Evolutionary conservation across 2,329 filamentous ascomycete genomes (phyloP).

Genomic region (Neocucurbitaria cava): DNA sequence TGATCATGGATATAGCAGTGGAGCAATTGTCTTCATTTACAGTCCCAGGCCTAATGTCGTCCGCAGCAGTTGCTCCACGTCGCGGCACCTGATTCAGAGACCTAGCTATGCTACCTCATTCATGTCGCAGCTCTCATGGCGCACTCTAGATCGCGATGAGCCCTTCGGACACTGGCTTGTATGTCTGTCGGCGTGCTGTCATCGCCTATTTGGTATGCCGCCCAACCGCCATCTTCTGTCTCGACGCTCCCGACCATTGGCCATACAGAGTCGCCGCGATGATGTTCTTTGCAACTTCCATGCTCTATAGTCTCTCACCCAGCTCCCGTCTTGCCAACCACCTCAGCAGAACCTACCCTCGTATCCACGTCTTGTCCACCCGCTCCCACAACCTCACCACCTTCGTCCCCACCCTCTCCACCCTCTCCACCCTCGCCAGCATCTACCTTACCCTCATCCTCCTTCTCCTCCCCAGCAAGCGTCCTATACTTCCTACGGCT

Average conservation of each 20-base stretch:
- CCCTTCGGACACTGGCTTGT: not conserved
- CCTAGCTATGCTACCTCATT: not conserved
- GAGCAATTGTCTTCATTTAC: no score
- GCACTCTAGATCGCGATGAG: not conserved
- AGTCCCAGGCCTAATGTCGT: no score
- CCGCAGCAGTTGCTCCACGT: no score
- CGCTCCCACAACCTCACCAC: conserved; percentile 16
- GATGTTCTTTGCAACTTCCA: not conserved
- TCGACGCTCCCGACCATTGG: not conserved
- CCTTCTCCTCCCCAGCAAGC: conserved; percentile 66
- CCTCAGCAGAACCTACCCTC: not conserved
- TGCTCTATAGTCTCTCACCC: not conserved
- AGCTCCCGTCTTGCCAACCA: not conserved
- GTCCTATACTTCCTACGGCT: conserved; percentile 74
- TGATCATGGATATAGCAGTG: not conserved
- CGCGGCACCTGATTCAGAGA: not conserved
- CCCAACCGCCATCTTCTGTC: not conserved
- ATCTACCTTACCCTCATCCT: no score
- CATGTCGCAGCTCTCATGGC: not conserved
- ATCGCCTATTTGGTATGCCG: not conserved
- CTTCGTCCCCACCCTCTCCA: conserved; percentile 54
- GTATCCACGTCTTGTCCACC: not conserved
- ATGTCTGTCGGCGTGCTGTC: not conserved
- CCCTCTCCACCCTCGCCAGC: conserved; percentile 62
- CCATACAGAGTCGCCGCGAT: not conserved